Conservation (phyloP, 2,329 filamentous ascomycete species). For the Fusarium keratoplasticum region DNA sequence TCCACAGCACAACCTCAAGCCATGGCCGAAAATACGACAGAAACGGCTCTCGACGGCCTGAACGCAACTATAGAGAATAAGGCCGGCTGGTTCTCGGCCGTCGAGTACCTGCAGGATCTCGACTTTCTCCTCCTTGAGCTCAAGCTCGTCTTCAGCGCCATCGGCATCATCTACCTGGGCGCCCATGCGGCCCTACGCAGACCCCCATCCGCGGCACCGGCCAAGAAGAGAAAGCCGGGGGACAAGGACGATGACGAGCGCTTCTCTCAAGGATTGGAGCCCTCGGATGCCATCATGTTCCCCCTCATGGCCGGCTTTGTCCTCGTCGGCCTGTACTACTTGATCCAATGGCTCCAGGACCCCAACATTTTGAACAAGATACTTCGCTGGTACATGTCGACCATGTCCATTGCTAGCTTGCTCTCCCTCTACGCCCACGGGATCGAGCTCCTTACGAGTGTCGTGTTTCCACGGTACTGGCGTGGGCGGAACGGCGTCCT, state of each 20-base stretch:
- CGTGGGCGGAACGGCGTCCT: constrained; percentile 56
- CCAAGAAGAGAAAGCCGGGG: constrained; percentile 59
- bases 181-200: constrained; percentile 87
- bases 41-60: constrained; percentile 41
- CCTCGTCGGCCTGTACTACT: constrained; percentile 82
- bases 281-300: constrained; percentile 86
- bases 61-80: constrained; percentile 46
- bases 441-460: constrained; percentile 71
- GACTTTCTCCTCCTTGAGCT: constrained; percentile 59
- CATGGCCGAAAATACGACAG: constrained; percentile 44
- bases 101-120: constrained; percentile 48
- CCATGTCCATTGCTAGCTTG: constrained; percentile 82
- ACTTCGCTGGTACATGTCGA: constrained; percentile 84
- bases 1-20: not conserved
- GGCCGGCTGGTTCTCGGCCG: constrained; percentile 37
- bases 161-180: constrained; percentile 86
- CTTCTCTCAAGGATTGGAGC: constrained; percentile 62
- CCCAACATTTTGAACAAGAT: constrained; percentile 84
- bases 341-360: constrained; percentile 90
- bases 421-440: constrained; percentile 79
- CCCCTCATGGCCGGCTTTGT: constrained; percentile 80
- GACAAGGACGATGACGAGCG: constrained; percentile 64
- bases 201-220: constrained; percentile 80
- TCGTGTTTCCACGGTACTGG: constrained; percentile 82
- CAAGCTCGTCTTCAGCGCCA: constrained; percentile 70